Evolutionary conservation across 2,329 filamentous ascomycete genomes (phyloP), one percentile per base, ranked within the genome.

Genomic region (Canariomyces notabilis): DNA sequence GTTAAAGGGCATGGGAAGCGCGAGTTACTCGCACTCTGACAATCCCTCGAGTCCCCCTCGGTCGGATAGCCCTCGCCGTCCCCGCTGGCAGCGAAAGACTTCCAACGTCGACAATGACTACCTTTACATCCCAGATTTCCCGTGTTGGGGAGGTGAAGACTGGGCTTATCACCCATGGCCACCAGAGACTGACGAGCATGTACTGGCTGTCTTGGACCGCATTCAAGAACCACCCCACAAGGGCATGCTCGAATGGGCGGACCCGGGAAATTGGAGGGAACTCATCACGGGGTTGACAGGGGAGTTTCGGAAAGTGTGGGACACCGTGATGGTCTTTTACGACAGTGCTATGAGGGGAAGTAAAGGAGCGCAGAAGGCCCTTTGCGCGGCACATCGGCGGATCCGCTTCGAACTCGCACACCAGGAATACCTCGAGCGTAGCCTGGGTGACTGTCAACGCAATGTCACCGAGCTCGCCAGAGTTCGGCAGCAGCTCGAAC

Each of bases 301-400:
- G n/a, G 32, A 16, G 16, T 6, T 6, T n/a, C 32, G 14, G 3
- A 12, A 7, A 15, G 14, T 14, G 5, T 47, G 40, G 36, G n/a
- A 26, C 8, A 31, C 12, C 1, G 3, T 48, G 5, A 9, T 51
- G 37, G 2, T 11, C 15, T 8, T 9, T 18, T 51, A 45, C 22
- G 42, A 51, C 33, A 21, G 36, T 14, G 32, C 37, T 14, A 48
- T 51, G 44, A 21, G 6, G 11, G 41, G 41, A 6, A 48, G 44
- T 8, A 5, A 12, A 12, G 18, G 6, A 12, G 42, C 41, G 9
- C 21, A 48, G 16, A 21, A 20, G 15, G 42, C 33, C 6, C 44
- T 51, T 4, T n/a, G 4, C 11, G 44, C 26, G 29, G 35, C 42
- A 2, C 36, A 35, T 22, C 31, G 31, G 5, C 20, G 16, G 12